A percentile compares a stretch with the other conserved stretches of the same genome.
Conservation (phyloP, 2,329 filamentous ascomycete genomes). For the Ophiostoma sp. region DNA sequence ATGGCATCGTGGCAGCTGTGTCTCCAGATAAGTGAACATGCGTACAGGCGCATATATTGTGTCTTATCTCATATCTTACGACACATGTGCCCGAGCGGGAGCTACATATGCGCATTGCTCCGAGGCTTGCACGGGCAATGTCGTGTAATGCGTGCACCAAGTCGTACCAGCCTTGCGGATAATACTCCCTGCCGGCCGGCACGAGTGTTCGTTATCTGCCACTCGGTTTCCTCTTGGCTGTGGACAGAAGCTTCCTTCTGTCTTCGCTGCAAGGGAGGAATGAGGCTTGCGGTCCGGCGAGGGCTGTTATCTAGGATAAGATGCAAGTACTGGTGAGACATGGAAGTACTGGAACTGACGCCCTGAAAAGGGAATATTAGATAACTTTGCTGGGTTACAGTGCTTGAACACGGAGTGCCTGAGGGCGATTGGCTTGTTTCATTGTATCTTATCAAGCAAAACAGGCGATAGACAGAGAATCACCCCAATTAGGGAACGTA, state of each 20-base stretch:
- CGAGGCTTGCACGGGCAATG: neutral
- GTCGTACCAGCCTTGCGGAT: neutral
- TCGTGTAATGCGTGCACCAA: neutral
- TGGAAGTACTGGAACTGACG: neutral
- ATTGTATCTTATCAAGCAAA: neutral
- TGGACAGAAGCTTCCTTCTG: neutral
- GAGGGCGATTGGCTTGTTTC: neutral
- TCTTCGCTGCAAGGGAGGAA: neutral
- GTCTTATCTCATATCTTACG: too few relatives aligned
- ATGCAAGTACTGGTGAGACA: slow-evolving; percentile 2
- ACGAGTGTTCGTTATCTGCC: neutral
- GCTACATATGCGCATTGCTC: neutral
- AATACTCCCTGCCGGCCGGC: neutral
- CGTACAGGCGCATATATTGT: too few relatives aligned
- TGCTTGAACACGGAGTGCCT: neutral
- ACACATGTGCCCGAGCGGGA: too few relatives aligned
- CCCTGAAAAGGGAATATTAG: too few relatives aligned
- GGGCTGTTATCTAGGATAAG: neutral
- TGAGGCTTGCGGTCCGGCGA: slow-evolving; percentile 1
- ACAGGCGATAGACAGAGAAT: neutral
- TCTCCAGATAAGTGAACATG: too few relatives aligned
- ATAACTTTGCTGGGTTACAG: neutral
- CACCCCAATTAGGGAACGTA: neutral
- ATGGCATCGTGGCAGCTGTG: too few relatives aligned
- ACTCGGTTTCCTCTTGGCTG: neutral